Base-by-base conservation (phyloP, 2,329 filamentous ascomycete genomes). In the Claviceps pazoutovae region DNA sequence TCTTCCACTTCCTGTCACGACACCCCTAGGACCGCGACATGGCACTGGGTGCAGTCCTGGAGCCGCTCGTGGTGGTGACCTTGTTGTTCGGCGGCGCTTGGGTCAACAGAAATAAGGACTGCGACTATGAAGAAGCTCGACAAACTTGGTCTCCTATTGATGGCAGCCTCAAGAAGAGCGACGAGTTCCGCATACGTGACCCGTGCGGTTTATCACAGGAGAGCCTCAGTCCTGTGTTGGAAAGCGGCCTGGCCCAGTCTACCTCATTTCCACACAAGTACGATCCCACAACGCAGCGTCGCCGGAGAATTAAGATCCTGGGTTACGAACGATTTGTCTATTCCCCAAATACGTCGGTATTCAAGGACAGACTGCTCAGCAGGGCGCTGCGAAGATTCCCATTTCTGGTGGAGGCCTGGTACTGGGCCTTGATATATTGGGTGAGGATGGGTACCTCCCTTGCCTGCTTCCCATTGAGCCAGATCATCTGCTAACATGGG, bases 351-450 rank as follows among this genome's bases (percentile, higher is more conserved):
- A 84, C 81, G 0, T 67, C 69, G 38, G 68, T 77, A 8, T 84
- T 82, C 61, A 72, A 75, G 56, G 73, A 78, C 55, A 74, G 78
- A 46, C 66, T 83, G 13, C 69, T 85, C 48, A 84, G 80, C 62
- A 73, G 83, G 3, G 58, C 88, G 37, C 71, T 88, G 14, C 73
- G 72, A 52, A 82, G 78, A 60, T 79, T 86, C 57, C 84, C 85
- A 0, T 88, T 88, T 62, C 65, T 88, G 23, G 80, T 82, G 1
- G 85, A 88, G 65, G 82, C 78, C 37, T 88, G 88, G 49, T 88
- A 88, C 68, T 88, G 83, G 83, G 83, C 50, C 7, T 48, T 56
- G 23, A 49, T 56, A n/a, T 56, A 56, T 38, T 56, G 55, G 55
- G 55, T 56, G 47, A 39, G 46, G 30, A 36, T 36, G 34, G 19